Base-by-base conservation (phyloP, 2,329 filamentous ascomycete species). In the Elsinoe necatrix region DNA sequence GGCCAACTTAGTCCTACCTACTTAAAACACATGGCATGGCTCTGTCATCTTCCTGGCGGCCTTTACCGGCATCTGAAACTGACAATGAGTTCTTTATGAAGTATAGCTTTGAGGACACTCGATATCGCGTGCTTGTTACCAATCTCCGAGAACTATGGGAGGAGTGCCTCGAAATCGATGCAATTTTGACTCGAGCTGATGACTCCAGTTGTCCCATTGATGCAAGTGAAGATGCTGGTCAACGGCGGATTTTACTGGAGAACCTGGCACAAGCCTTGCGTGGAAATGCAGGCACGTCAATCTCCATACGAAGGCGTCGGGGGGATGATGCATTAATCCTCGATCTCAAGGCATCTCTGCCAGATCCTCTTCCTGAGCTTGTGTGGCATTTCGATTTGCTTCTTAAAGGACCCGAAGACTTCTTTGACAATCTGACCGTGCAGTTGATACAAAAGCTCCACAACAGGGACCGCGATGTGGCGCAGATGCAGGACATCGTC, bases 91-190 rank as follows among this genome's bases (percentile, higher is more conserved):
- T 91, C 6, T 74, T 91, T 31, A 75, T 86, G 42, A 86, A 85
- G 59, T 73, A 79, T 18, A 65, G 69, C 25, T 82, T 86, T 64
- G 72, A 72, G 4, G 54, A 73, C 14, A 70, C 76, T 47, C 78
- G 81, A 9, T 91, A 91, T 71, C 77, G 73, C 1, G 67, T 91
- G 25, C 77, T 81, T 58, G 66, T 92, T 37, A 89, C 86, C 1
- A 87, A 92, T 66, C 75, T 90, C 58, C 83, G 80, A 65, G 80
- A 83, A 61, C 73, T 90, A n/a, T 93, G 87, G 87, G 71, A 74
- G 23, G 87, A 91, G 69, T 75, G 69, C 7, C 71, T 90, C 20
- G 78, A 82, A 57, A 74, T 81, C 20, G 75, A 74, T n/a, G 76
- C 74, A 9, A 85, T 92, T 57, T 77, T 83, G 56, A 72, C 76